A percentile compares a stretch with the other conserved stretches of the same genome.
Conservation (phyloP, 2,329 filamentous ascomycete genomes). For the Cordyceps pruinosa region DNA sequence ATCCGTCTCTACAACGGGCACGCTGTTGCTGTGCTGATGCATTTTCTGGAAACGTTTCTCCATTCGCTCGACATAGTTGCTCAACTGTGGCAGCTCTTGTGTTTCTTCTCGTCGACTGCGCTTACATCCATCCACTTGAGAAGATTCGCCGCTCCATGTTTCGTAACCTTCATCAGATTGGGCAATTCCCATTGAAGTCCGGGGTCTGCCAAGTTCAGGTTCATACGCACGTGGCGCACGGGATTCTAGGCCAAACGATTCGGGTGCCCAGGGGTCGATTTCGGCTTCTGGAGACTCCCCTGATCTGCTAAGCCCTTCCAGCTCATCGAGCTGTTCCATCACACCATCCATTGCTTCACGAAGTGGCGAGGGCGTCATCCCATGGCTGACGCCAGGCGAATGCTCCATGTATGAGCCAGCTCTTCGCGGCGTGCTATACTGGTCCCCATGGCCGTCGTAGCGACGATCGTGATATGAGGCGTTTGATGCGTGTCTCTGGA, state of each 20-base stretch:
- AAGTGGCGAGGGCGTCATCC: slow-evolving; percentile 79
- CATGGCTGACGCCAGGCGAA: slow-evolving; percentile 56
- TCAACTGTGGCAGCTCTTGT: slow-evolving; percentile 61
- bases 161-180: slow-evolving; percentile 55
- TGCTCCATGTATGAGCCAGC: slow-evolving; percentile 56
- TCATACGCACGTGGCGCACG: slow-evolving; percentile 21
- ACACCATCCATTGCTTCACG: slow-evolving; percentile 97
- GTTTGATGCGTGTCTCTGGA: slow-evolving; percentile 33
- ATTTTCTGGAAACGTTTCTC: slow-evolving; percentile 70
- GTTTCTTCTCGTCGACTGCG: slow-evolving; percentile 38
- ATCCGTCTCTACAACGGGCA: slow-evolving; percentile 35
- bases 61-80: slow-evolving; percentile 88
- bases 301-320: slow-evolving; percentile 49
- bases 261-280: slow-evolving; percentile 80
- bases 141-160: slow-evolving; percentile 50
- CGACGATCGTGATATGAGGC: slow-evolving; percentile 34
- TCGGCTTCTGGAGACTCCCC: slow-evolving; percentile 49
- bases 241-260: slow-evolving; percentile 62
- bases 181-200: slow-evolving; percentile 68
- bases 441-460: slow-evolving; percentile 10
- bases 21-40: slow-evolving; percentile 52
- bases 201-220: slow-evolving; percentile 37
- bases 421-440: slow-evolving; percentile 46
- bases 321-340: slow-evolving; percentile 87
- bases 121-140: slow-evolving; percentile 39